phyloP scores from a whole-genome alignment of 2,329 filamentous ascomycete species.

The Talaromyces sp. region DNA sequence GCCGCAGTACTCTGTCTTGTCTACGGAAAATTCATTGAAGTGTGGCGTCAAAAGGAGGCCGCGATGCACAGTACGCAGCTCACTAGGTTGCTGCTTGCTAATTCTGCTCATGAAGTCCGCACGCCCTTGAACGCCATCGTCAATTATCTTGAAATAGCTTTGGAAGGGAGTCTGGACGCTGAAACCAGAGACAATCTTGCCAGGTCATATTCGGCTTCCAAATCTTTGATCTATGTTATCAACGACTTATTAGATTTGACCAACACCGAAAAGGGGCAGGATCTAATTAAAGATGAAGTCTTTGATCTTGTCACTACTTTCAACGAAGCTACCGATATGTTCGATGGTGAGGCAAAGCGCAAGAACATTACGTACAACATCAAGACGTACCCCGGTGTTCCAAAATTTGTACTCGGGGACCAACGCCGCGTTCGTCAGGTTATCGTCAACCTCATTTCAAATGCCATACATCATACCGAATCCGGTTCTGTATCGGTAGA shows the following conservation, averaged over 20 bases:
- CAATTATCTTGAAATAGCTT: conserved; percentile 86
- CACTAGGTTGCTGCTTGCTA: conserved; percentile 72
- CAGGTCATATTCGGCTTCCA: conserved; percentile 83
- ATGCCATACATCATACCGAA: conserved; percentile 74
- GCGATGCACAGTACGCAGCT: conserved; percentile 77
- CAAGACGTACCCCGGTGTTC: conserved; percentile 62
- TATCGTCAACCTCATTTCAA: conserved; percentile 76
- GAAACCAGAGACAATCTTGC: conserved; percentile 82
- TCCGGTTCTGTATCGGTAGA: conserved; percentile 66
- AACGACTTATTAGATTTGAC: conserved; percentile 87
- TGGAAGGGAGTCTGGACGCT: conserved; percentile 72
- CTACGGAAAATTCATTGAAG: conserved; percentile 85
- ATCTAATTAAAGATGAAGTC: conserved; percentile 71
- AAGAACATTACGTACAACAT: conserved; percentile 71
- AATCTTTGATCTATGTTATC: conserved; percentile 89
- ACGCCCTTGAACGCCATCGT: conserved; percentile 91
- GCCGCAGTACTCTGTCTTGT: conserved; percentile 82
- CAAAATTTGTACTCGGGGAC: conserved; percentile 69
- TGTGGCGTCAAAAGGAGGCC: conserved; percentile 86
- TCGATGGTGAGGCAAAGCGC: conserved; percentile 66
- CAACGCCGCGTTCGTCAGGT: conserved; percentile 75
- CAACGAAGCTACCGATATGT: conserved; percentile 71
- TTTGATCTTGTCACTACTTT: conserved; percentile 70
- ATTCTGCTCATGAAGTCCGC: conserved; percentile 86
- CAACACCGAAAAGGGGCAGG: conserved; percentile 77